These are phyloP conservation scores for Dysphania ambrosioides DNA, from an alignment of 148 eudicot species.

Conservation along the genomic window DNA sequence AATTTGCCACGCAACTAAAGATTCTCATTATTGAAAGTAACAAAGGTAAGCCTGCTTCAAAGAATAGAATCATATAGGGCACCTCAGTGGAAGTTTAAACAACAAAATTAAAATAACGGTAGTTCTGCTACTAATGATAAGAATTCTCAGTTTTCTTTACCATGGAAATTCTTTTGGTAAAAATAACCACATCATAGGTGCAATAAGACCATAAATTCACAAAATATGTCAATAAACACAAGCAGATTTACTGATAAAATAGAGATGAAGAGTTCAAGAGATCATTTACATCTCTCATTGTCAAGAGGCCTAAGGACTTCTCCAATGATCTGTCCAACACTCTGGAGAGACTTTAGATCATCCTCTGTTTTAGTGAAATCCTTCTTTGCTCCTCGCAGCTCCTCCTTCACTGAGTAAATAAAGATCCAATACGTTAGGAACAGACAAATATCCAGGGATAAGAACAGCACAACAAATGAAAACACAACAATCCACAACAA, in stretches of 20 bases:
- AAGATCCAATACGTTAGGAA: constrained; percentile 1
- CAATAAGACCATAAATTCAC: not conserved
- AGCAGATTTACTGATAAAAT: not conserved
- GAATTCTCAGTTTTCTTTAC: not conserved
- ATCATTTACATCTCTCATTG: constrained; percentile 77
- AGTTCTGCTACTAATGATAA: not conserved
- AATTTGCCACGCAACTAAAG: not conserved
- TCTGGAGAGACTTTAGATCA: constrained; percentile 95
- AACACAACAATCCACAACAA: not conserved
- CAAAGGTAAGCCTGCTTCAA: not conserved
- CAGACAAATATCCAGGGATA: not conserved
- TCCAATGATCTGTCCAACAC: constrained; percentile 99
- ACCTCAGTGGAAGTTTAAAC: not conserved
- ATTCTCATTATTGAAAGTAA: not conserved
- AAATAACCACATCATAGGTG: not conserved
- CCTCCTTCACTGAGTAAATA: constrained; percentile 65
- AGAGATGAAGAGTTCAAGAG: constrained; percentile 16
- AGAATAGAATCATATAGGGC: not conserved
- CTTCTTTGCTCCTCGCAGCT: constrained; percentile 61
- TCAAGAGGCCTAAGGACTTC: constrained; percentile 98
- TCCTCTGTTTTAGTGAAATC: constrained; percentile 92
- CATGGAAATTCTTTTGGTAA: no score
- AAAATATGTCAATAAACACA: not conserved
- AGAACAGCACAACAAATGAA: not conserved
- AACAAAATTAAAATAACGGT: not conserved